Conservation (phyloP, 176 grass and related monocot species). For the Cenchrus fungigraminus region DNA sequence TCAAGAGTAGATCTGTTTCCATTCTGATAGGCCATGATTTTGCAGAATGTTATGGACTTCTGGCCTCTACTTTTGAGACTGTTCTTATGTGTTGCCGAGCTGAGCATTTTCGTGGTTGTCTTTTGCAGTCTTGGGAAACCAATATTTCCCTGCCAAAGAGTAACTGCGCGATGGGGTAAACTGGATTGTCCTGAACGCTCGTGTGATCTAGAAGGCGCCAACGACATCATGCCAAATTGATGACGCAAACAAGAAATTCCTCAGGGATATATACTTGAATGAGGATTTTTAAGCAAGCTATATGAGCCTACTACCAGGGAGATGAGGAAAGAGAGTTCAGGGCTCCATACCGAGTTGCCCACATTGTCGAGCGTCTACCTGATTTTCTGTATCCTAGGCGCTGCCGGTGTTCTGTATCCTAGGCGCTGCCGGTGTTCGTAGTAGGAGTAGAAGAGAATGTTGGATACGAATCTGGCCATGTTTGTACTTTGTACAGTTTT, state of each 20-base stretch:
- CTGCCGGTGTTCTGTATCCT: not conserved
- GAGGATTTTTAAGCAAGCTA: constrained; percentile 13
- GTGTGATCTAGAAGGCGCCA: constrained; percentile 71
- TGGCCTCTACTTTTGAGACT: not conserved
- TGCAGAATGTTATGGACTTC: not conserved
- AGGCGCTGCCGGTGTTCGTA: not conserved
- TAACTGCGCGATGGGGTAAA: constrained; percentile 93
- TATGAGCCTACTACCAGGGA: not conserved
- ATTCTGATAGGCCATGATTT: constrained; percentile 14
- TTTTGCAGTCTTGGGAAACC: constrained; percentile 82
- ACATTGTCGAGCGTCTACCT: not conserved
- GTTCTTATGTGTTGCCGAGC: constrained; percentile 14
- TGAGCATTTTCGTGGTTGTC: constrained; percentile 34
- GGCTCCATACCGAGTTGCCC: not conserved
- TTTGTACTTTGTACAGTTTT: constrained; percentile 27
- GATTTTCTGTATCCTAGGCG: not conserved
- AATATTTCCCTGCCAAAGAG: constrained; percentile 91
- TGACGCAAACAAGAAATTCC: constrained; percentile 19
- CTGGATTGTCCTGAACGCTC: constrained; percentile 79
- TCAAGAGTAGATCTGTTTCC: constrained; percentile 14
- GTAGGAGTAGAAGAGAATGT: constrained; percentile 15
- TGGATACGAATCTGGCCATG: constrained; percentile 23
- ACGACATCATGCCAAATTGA: constrained; percentile 60
- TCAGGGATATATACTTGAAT: constrained; percentile 1
- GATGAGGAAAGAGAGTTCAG: constrained; percentile 32